Evolutionary conservation across 73 alveolate genomes (phyloP), one percentile per base, ranked within the genome.

Genomic region (Durusdinium trenchii): DNA sequence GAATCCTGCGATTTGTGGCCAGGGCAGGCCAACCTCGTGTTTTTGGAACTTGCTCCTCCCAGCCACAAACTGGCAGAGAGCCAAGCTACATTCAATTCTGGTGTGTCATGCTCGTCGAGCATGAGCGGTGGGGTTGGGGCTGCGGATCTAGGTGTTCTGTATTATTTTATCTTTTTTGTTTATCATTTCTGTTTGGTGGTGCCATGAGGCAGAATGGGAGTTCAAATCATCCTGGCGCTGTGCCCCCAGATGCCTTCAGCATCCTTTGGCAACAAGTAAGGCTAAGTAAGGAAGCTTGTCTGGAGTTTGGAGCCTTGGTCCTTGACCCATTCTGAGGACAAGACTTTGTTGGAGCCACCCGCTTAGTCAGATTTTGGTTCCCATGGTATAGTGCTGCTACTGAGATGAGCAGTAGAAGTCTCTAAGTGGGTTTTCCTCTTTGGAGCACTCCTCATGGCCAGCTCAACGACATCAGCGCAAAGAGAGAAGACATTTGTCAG

Each of bases 1-100:
- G 73, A 23, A 57, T 57, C 69, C 23, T 57, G n/a, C 73, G 30
- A 60, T 60, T 2, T 60, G 73, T 23, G 12, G 16, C 36, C 71
- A 48, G 71, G 91, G 50, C 71, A 30, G 38, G 91, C 47, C 71
- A 47, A 48, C 91, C 91, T 81, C 48, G 91, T 30, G 7, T 48
- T 81, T 30, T 50, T 81, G 71, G 91, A 81, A 67, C 91, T 81
- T 81, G 46, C 50, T 81, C 86, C 86, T 81, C 86, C 86, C n/a
- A 40, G 61, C 61, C 91, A 48, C 32, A 48, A 62, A 45, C 30
- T 48, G 91, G 91, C 67, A n/a, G n/a, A n/a, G n/a, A n/a, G n/a
- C n/a, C n/a, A n/a, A n/a, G n/a, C n/a, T n/a, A n/a, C n/a, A n/a
- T n/a, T n/a, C n/a, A n/a, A n/a, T n/a, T n/a, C n/a, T n/a, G n/a